Percentiles rank a stretch among this genome's conserved stretches.
phyloP scores from a whole-genome alignment of 805 yeast species.

The Jamesozyma hellenica region DNA sequence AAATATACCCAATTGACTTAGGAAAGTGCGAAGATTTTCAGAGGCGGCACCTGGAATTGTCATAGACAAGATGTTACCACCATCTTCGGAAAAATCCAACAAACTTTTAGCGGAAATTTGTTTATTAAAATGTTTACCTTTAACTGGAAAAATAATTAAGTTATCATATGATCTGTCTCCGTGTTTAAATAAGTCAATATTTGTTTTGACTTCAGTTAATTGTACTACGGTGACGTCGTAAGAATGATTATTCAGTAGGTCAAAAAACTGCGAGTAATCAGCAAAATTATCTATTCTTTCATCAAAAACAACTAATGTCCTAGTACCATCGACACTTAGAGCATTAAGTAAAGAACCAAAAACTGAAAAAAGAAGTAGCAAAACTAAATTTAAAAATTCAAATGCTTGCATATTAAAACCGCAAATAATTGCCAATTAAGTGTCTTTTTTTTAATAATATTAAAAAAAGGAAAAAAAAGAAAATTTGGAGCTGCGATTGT shows the following conservation, averaged over 20 bases:
- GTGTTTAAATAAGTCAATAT: conserved; percentile 23
- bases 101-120: conserved; percentile 39
- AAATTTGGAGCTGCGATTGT: too few species aligned
- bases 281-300: conserved; percentile 20
- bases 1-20: conserved; percentile 72
- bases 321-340: conserved; percentile 13
- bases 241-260: conserved; percentile 27
- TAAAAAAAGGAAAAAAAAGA: too few species aligned
- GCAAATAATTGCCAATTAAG: too few species aligned
- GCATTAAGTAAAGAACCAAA: conserved; percentile 1
- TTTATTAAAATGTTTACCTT: conserved; percentile 35
- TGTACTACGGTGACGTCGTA: conserved; percentile 21
- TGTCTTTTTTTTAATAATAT: too few species aligned
- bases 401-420: too few species aligned
- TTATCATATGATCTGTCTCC: conserved; percentile 44
- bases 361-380: neutral
- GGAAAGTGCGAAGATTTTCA: conserved; percentile 54
- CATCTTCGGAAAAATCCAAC: conserved; percentile 47
- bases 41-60: conserved; percentile 45
- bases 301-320: conserved; percentile 29
- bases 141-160: conserved; percentile 49
- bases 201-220: conserved; percentile 13
- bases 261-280: conserved; percentile 22
- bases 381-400: neutral
- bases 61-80: conserved; percentile 68